phyloP scores from a whole-genome alignment of 148 eudicot species.

The Vaccinium vitisidaea region DNA sequence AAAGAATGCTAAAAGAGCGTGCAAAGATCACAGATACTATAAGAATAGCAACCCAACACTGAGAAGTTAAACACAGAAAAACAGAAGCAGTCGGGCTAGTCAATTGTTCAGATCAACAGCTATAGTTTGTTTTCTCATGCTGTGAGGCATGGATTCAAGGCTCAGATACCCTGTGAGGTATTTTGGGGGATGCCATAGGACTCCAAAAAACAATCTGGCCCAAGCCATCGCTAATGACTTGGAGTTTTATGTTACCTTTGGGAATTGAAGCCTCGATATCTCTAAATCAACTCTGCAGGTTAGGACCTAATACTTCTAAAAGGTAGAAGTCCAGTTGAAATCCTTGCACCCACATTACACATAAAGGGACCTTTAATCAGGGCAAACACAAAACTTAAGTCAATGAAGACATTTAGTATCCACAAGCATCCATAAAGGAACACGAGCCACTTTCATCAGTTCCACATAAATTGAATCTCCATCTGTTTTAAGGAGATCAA shows the following conservation, averaged over 20 bases:
- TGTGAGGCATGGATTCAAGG: background rate
- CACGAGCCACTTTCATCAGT: background rate
- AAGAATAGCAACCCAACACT: background rate
- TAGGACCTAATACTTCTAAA: background rate
- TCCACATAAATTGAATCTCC: background rate
- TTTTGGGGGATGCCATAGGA: constrained; percentile 1
- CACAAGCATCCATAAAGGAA: background rate
- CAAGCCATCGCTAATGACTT: background rate
- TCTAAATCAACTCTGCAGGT: background rate
- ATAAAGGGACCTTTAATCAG: background rate
- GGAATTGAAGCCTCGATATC: background rate
- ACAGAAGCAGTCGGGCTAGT: background rate
- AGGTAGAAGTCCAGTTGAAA: background rate
- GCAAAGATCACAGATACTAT: background rate
- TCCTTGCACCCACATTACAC: background rate
- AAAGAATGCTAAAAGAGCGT: background rate
- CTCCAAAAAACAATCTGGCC: background rate
- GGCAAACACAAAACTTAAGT: background rate
- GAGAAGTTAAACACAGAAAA: background rate
- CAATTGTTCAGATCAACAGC: background rate
- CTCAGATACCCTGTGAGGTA: background rate
- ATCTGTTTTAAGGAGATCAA: background rate
- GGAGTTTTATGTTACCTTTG: background rate
- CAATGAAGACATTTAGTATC: background rate
- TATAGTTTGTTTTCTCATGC: background rate